These are phyloP conservation scores for Aspergillus nomiae DNA, from an alignment of 2,329 filamentous ascomycete species.

Conservation along the genomic window DNA sequence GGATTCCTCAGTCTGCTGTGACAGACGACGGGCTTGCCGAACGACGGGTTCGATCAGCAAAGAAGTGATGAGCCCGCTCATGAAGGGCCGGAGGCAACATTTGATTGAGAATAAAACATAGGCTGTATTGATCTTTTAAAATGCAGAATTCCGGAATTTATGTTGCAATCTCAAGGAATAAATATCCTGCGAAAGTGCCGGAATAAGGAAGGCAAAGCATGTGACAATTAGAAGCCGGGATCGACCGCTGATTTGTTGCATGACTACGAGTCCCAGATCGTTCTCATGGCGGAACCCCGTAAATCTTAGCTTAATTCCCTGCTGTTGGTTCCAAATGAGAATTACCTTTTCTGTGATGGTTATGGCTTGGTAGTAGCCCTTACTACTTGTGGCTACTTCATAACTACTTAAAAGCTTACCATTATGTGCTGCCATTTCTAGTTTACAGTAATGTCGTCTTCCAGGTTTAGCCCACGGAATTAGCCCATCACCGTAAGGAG, in stretches of 20 bases:
- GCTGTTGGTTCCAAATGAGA: background rate
- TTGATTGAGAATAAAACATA: conserved; percentile 8
- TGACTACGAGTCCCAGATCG: conserved; percentile 1
- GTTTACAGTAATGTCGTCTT: background rate
- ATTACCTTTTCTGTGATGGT: background rate
- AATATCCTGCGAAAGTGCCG: conserved; percentile 10
- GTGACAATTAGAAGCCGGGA: conserved; percentile 13
- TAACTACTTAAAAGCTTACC: background rate
- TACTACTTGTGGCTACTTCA: background rate
- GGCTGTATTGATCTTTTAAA: background rate
- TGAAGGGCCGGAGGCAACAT: conserved; percentile 34
- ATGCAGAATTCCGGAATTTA: background rate
- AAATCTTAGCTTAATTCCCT: background rate
- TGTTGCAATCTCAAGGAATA: background rate
- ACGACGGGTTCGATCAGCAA: conserved; percentile 47
- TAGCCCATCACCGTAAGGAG: background rate
- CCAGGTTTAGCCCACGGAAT: background rate
- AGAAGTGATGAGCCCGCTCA: conserved; percentile 48
- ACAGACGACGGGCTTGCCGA: conserved; percentile 45
- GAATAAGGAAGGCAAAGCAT: conserved; percentile 16
- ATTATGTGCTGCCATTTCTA: background rate
- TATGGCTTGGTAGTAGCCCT: background rate
- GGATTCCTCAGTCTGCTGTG: conserved; percentile 23
- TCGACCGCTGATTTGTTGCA: conserved; percentile 20
- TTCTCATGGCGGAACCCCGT: background rate